phyloP scores from a whole-genome alignment of 2,329 filamentous ascomycete genomes.

The Parastagonospora avenae region DNA sequence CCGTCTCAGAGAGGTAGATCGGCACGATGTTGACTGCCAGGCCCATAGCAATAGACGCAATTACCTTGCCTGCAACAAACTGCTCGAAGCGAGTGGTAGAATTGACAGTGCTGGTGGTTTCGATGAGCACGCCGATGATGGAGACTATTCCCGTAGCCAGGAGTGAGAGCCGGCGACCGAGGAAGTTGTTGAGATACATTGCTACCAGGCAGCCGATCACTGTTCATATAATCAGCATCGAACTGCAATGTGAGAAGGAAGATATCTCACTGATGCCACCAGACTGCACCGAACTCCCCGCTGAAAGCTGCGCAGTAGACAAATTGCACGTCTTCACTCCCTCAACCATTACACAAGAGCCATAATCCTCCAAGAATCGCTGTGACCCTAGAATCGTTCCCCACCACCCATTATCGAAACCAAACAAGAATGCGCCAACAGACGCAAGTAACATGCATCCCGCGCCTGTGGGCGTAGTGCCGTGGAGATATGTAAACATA shows the following conservation, averaged over 20 bases:
- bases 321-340: constrained; percentile 9
- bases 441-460: constrained; percentile 10
- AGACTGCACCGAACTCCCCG: constrained; percentile 11
- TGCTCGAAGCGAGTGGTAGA: constrained; percentile 8
- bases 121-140: constrained; percentile 13
- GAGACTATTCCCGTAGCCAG: constrained; percentile 9
- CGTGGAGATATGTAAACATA: constrained; percentile 7
- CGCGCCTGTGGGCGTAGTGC: constrained; percentile 4
- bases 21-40: constrained; percentile 14
- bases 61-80: constrained; percentile 15
- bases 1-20: constrained; percentile 15
- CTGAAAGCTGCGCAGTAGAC: constrained; percentile 10
- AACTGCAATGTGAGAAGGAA: background rate
- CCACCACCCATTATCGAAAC: constrained; percentile 17
- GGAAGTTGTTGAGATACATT: constrained; percentile 12
- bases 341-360: constrained; percentile 7
- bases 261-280: constrained; percentile 9
- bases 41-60: constrained; percentile 16
- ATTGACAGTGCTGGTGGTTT: constrained; percentile 6
- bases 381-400: constrained; percentile 14
- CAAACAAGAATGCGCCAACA: constrained; percentile 12
- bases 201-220: constrained; percentile 14
- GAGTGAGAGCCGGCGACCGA: constrained; percentile 9
- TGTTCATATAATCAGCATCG: background rate
- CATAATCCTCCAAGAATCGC: constrained; percentile 11